Evolutionary conservation across 257 asterid species (phyloP).

Genomic region (Nicotiana undulata): DNA sequence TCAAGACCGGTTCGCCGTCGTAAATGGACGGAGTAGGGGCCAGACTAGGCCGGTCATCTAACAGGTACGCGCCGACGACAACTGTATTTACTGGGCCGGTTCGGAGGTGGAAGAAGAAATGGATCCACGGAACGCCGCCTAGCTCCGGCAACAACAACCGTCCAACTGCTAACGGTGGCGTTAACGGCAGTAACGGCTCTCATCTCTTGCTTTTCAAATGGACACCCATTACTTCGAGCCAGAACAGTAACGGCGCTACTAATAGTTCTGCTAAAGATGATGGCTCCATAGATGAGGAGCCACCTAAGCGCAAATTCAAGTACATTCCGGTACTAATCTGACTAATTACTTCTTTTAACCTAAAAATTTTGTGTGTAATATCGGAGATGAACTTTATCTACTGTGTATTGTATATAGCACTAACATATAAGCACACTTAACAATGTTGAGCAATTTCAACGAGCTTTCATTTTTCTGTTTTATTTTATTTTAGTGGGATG

Average conservation of each 20-base stretch:
- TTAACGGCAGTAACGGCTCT: conserved; percentile 42
- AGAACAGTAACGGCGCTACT: conserved; percentile 32
- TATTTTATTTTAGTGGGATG: background rate
- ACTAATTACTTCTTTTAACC: background rate
- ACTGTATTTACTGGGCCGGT: conserved; percentile 92
- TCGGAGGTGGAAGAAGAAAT: conserved; percentile 74
- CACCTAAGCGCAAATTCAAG: conserved; percentile 67
- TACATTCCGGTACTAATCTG: conserved; percentile 73
- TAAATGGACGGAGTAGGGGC: conserved; percentile 95
- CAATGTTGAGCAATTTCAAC: background rate
- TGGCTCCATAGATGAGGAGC: conserved; percentile 41
- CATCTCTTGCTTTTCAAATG: conserved; percentile 72
- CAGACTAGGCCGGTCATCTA: conserved; percentile 74
- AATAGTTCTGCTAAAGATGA: conserved; percentile 31
- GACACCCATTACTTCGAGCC: conserved; percentile 55
- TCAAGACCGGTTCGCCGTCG: conserved; percentile 14
- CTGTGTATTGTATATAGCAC: background rate
- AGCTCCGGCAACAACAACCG: conserved; percentile 11
- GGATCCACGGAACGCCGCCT: conserved; percentile 47
- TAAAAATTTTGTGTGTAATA: background rate
- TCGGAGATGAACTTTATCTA: background rate
- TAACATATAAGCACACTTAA: background rate
- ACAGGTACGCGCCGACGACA: conserved; percentile 80
- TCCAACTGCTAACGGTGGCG: conserved; percentile 36
- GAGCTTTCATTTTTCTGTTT: background rate